These are phyloP conservation scores for Coemansia sp. DNA, from an alignment of 192 early-diverging fungal genomes.

Conservation along the genomic window DNA sequence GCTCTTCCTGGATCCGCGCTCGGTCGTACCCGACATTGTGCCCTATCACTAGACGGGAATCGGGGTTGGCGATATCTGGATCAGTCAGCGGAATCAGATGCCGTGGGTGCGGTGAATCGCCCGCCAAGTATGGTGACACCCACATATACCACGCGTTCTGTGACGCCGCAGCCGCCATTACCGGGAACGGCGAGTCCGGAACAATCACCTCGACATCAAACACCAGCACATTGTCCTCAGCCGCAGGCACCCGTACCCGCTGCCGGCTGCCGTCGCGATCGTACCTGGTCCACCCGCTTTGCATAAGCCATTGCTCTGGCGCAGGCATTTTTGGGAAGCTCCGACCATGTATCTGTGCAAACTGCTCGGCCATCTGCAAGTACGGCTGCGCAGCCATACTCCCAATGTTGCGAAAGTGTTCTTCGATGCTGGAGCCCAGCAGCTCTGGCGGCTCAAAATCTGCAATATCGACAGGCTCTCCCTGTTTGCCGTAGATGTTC, in stretches of 20 bases:
- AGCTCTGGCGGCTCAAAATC: slow-evolving; percentile 57
- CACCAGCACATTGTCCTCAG: slow-evolving; percentile 65
- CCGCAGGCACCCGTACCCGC: slow-evolving; percentile 49
- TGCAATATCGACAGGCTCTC: slow-evolving; percentile 34
- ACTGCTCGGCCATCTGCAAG: slow-evolving; percentile 51
- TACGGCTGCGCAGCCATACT: slow-evolving; percentile 60
- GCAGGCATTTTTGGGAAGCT: slow-evolving; percentile 41
- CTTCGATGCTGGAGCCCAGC: slow-evolving; percentile 59
- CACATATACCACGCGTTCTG: slow-evolving; percentile 84
- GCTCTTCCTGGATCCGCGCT: slow-evolving; percentile 85
- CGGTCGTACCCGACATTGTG: slow-evolving; percentile 95
- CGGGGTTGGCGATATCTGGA: slow-evolving; percentile 12
- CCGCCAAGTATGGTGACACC: slow-evolving; percentile 78
- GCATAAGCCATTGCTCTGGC: slow-evolving; percentile 56
- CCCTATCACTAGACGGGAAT: slow-evolving; percentile 69
- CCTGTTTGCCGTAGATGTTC: slow-evolving; percentile 39
- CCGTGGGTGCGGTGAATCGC: slow-evolving; percentile 42
- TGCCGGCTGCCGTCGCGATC: slow-evolving; percentile 30
- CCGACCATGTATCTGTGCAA: slow-evolving; percentile 26
- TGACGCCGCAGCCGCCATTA: slow-evolving; percentile 79
- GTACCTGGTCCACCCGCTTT: slow-evolving; percentile 85
- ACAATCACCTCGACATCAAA: slow-evolving; percentile 87
- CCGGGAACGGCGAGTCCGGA: slow-evolving; percentile 66
- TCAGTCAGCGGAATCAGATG: slow-evolving; percentile 65
- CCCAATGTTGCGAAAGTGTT: slow-evolving; percentile 79